A percentile compares a stretch with the other conserved stretches of the same genome.
These are phyloP conservation scores for Colletotrichum liriopes DNA, from an alignment of 2,329 filamentous ascomycete genomes.

Conservation along the genomic window DNA sequence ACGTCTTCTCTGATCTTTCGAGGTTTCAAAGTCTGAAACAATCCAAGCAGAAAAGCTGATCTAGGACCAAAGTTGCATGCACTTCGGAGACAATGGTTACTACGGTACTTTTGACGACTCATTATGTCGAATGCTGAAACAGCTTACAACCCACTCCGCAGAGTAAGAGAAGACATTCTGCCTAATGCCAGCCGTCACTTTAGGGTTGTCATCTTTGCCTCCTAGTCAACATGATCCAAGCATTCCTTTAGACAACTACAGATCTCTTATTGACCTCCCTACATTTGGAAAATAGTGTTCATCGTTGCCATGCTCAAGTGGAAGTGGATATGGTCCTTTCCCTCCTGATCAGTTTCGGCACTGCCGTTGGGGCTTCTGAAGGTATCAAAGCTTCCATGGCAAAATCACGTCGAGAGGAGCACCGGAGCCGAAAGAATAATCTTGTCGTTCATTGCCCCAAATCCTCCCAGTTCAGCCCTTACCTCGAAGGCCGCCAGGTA, in stretches of 20 bases:
- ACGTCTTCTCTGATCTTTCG: slow-evolving; percentile 27
- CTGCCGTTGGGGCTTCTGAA: slow-evolving; percentile 63
- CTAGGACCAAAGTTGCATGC: slow-evolving; percentile 3
- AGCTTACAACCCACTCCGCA: neutral
- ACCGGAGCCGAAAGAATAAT: slow-evolving; percentile 64
- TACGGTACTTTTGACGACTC: neutral
- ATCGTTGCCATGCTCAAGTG: neutral
- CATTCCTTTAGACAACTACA: neutral
- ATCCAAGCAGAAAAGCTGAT: slow-evolving; percentile 15
- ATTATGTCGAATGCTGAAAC: neutral
- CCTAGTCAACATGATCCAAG: slow-evolving; percentile 10
- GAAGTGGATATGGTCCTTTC: slow-evolving; percentile 47
- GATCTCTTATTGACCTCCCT: neutral
- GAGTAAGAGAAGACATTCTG: slow-evolving; percentile 14
- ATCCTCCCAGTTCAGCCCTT: slow-evolving; percentile 59
- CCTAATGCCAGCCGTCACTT: neutral
- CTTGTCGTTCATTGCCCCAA: slow-evolving; percentile 63
- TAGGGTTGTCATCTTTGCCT: neutral
- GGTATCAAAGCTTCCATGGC: slow-evolving; percentile 63
- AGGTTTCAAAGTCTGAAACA: slow-evolving; percentile 32
- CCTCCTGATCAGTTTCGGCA: slow-evolving; percentile 58
- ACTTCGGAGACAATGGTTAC: slow-evolving; percentile 15
- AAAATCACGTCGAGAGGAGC: slow-evolving; percentile 62
- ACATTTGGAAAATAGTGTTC: neutral
- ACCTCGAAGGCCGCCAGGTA: slow-evolving; percentile 61